A percentile compares a stretch with the other conserved stretches of the same genome.
These are phyloP conservation scores for Saturnispora kantuleensis DNA, from an alignment of 805 yeast species.

Conservation along the genomic window DNA sequence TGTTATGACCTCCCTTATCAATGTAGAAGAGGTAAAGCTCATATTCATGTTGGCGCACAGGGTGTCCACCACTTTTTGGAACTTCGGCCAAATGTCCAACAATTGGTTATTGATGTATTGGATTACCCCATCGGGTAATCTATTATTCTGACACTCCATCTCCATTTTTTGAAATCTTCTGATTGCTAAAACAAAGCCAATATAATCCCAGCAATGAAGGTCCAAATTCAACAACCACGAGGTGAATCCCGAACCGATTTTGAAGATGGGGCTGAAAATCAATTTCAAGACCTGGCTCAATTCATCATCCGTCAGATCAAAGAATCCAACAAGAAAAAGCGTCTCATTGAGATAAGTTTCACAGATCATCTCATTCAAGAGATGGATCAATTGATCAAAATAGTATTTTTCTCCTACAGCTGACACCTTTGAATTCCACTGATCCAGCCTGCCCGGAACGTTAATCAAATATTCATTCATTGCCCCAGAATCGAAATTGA, in stretches of 20 bases:
- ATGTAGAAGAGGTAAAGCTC: constrained; percentile 32
- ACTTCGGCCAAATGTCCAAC: constrained; percentile 76
- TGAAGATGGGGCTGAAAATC: constrained; percentile 46
- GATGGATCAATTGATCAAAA: constrained; percentile 65
- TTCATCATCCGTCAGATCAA: constrained; percentile 36
- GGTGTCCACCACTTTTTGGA: constrained; percentile 64
- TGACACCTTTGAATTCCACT: constrained; percentile 27
- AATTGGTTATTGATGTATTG: constrained; percentile 59
- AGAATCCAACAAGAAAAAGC: constrained; percentile 62
- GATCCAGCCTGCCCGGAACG: constrained; percentile 50
- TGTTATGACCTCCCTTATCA: constrained; percentile 17
- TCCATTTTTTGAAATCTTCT: constrained; percentile 59
- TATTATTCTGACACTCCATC: constrained; percentile 55
- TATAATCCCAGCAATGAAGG: constrained; percentile 48
- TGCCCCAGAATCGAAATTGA: constrained; percentile 12
- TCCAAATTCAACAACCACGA: constrained; percentile 26
- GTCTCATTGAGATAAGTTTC: constrained; percentile 77
- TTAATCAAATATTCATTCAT: constrained; percentile 46
- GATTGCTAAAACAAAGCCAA: constrained; percentile 69
- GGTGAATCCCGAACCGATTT: constrained; percentile 40
- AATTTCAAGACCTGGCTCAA: constrained; percentile 34
- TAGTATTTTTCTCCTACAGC: constrained; percentile 44
- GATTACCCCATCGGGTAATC: constrained; percentile 54
- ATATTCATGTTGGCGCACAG: constrained; percentile 66
- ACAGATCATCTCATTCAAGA: constrained; percentile 59